Evolutionary conservation across 306 rosid genomes (phyloP), one percentile per base, ranked within the genome.

Genomic region (Oemleria cerasiformis): DNA sequence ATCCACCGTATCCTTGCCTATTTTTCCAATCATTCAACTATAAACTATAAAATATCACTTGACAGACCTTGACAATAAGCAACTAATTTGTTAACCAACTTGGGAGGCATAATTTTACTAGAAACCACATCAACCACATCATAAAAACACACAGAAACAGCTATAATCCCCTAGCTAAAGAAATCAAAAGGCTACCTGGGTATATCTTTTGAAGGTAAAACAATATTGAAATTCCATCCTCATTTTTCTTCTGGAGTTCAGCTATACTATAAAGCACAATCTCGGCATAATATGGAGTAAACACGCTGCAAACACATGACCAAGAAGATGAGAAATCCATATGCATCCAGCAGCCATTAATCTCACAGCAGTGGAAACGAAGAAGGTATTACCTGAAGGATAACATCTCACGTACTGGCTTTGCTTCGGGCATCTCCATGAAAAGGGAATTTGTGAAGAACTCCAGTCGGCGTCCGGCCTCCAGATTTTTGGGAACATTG

Each of bases 251-350:
- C 76, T 10, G 82, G 30, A 93, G 97, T 79, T 93, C 98, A 68
- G 73, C 57, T 88, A 83, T 85, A 77, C 91, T 91, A 83, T 93
- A 93, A 69, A 93, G 94, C 81, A 93, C 98, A 53, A 73, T 63
- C 88, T 93, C 98, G 41, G 98, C 89, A 80, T 93, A 93, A 80
- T 93, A 93, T 9, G 98, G 98, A 47, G 98, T 93, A 73, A 93
- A 91, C 60, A 93, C 98, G 82, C 98, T 93, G 88, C 89, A 93
- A 13, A 75, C 56, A 64, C 74, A 70, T 36, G 70, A 30, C 47
- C 61, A 64, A 71, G 60, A 65, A 54, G 36, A 76, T 85, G 60
- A 79, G 82, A 58, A 61, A 50, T 60, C 51, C 34, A 66, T 48
- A 80, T 69, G 49, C 39, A 73, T 59, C 62, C 79, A 65, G 56